phyloP scores from a whole-genome alignment of 257 asterid species.

The Solanum acaule region DNA sequence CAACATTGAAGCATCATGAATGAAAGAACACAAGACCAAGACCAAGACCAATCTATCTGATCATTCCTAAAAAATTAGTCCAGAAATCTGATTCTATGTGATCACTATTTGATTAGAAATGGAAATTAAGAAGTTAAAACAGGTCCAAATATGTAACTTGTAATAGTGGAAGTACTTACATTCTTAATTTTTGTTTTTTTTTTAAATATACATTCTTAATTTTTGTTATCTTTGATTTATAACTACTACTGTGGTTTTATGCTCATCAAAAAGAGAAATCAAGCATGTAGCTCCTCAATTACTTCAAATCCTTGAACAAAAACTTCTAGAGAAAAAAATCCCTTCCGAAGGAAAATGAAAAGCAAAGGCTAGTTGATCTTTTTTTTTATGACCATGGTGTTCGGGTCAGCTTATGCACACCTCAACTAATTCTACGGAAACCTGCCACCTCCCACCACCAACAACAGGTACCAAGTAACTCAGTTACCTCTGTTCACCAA shows the following conservation, averaged over 20 bases:
- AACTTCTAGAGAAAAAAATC: background rate
- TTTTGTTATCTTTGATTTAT: background rate
- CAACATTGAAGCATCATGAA: background rate
- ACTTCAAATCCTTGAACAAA: background rate
- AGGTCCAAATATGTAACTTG: background rate
- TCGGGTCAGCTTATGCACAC: no score
- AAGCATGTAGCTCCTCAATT: background rate
- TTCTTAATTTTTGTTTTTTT: no score
- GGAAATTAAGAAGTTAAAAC: background rate
- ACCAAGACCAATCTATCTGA: background rate
- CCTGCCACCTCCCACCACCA: background rate
- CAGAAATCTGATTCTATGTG: background rate
- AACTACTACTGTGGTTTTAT: background rate
- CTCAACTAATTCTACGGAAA: background rate
- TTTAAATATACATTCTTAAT: no score
- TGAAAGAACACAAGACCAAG: background rate
- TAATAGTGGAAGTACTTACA: background rate
- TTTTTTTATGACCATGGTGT: background rate
- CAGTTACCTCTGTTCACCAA: no score
- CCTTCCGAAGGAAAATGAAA: background rate
- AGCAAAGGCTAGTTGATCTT: background rate
- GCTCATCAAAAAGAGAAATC: background rate
- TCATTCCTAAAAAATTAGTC: background rate
- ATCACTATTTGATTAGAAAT: background rate
- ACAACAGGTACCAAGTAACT: background rate